These are phyloP conservation scores for Phaeosphaeria sp. DNA, from an alignment of 2,329 filamentous ascomycete species.

Conservation along the genomic window DNA sequence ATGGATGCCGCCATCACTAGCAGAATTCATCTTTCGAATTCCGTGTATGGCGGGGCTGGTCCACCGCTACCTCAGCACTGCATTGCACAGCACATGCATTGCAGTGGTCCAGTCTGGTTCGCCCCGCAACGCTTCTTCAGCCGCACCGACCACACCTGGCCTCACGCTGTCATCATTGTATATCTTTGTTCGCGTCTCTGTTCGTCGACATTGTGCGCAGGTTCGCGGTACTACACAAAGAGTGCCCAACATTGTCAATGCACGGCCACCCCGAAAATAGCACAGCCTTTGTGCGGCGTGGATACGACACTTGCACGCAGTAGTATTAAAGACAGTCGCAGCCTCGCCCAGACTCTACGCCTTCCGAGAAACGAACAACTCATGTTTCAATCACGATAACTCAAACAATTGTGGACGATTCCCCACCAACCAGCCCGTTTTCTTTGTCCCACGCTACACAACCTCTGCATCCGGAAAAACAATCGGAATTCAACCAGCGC, in stretches of 20 bases:
- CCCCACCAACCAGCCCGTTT: constrained; percentile 9
- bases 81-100: background rate
- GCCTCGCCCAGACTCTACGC: background rate
- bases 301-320: background rate
- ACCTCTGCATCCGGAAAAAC: constrained; percentile 16
- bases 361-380: background rate
- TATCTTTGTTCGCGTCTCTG: background rate
- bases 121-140: constrained; percentile 2
- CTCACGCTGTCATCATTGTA: background rate
- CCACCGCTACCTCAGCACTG: background rate
- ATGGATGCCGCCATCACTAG: too few species aligned
- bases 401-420: background rate
- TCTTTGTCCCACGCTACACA: constrained; percentile 25
- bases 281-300: background rate
- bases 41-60: background rate
- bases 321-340: background rate
- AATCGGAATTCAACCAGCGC: constrained; percentile 10
- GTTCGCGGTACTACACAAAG: background rate
- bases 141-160: background rate
- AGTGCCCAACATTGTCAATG: background rate
- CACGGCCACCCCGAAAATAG: background rate
- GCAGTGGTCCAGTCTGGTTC: background rate
- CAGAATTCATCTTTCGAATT: background rate
- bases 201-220: background rate
- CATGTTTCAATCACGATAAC: background rate